Base-by-base conservation (phyloP, 2,329 filamentous ascomycete genomes). In the Neonectria punicea region DNA sequence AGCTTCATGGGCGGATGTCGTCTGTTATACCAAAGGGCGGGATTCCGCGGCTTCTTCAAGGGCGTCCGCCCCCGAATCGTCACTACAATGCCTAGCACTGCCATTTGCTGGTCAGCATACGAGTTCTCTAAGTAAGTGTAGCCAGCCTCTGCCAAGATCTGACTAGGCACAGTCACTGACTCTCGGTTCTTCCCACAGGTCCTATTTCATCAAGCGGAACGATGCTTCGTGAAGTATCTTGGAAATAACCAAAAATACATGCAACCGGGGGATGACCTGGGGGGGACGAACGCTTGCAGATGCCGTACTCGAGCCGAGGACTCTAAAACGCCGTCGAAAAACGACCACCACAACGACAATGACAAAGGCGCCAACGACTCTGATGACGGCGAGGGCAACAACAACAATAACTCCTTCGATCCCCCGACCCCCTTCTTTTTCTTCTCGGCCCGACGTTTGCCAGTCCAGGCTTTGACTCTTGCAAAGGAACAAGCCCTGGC, bases 21-120 rank as follows among this genome's bases (percentile, higher is more conserved):
- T 67, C 89, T 98, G 64, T 90, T 98, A 69, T 92, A 94, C 79
- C 87, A 89, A 73, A 89, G 94, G 76, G 95, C 97, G 77, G 96
- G 96, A 39, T 86, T 92, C 74, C 85, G 84, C 61, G 96, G 96
- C 4, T 99, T 98, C 81, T 94, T 98, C 83, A 94, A 97, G 77
- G 96, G 96, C 47, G 88, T 98, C 77, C 90, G 92, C 73, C 96
- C 96, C 51, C 87, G 96, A 75, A 91, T 99, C 53, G 90, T 99
- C 67, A 98, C 94, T 11, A 97, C 96, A 1, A 98, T 98, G 92
- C 96, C 96, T 20, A 98, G 94, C 82, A 99, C 96, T 36, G 96
- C 96, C n/a, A 99, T 99, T 76, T 99, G 96, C 86, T 99, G 96
- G 96, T 96, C 89, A 43, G 88, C 88, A 32, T 91, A 91, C 72